Conservation (phyloP, 164 flowering plant species). For the Annona cherimola region DNA sequence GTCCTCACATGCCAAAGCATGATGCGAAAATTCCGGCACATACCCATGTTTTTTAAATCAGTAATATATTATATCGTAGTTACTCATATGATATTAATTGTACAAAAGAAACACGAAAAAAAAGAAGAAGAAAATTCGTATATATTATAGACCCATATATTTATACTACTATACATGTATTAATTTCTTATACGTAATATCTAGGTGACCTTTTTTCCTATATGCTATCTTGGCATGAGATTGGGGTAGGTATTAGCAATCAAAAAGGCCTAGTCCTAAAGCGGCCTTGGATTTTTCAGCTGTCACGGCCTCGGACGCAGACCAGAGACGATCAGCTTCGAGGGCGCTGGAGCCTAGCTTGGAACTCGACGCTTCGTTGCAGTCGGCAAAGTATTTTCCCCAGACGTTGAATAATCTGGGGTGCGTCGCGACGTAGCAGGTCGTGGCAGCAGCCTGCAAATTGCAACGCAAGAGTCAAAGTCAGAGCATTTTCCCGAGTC, state of each 20-base stretch:
- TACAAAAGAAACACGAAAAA: neutral
- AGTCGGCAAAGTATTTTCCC: conserved; percentile 84
- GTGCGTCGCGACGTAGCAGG: conserved; percentile 87
- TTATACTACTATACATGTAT: neutral
- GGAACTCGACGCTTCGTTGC: conserved; percentile 72
- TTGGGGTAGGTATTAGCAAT: neutral
- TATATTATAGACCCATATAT: neutral
- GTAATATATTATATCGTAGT: no score
- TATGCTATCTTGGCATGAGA: neutral
- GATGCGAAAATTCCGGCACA: conserved; percentile 3
- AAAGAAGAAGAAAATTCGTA: neutral
- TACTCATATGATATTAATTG: no score
- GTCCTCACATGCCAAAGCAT: conserved; percentile 1
- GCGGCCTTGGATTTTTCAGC: conserved; percentile 16
- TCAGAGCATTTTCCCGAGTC: neutral
- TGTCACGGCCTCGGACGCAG: conserved; percentile 59
- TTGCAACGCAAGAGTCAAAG: neutral
- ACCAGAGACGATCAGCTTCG: conserved; percentile 71
- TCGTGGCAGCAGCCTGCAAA: conserved; percentile 89
- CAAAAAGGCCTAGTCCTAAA: conserved; percentile 3
- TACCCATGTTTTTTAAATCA: neutral
- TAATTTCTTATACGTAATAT: neutral
- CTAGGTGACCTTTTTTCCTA: neutral
- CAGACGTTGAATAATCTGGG: conserved; percentile 50
- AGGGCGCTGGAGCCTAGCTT: conserved; percentile 38